Conservation (phyloP, 2,329 filamentous ascomycete genomes). For the Xylaria sp. region DNA sequence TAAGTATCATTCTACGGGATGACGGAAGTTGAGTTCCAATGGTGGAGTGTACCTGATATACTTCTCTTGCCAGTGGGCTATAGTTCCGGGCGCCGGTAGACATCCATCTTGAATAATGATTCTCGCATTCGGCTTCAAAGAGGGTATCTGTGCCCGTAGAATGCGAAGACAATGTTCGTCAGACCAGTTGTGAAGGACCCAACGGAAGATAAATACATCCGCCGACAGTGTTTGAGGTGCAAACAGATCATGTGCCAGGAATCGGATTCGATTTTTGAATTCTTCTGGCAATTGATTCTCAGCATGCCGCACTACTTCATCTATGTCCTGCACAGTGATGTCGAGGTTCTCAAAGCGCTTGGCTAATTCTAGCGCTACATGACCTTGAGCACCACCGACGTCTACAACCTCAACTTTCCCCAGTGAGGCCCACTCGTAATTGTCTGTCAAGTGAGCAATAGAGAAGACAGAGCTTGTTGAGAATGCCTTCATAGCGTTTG, state of each 20-base stretch:
- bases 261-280: too few relatives aligned
- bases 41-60: too few relatives aligned
- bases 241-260: constrained; percentile 33
- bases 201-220: constrained; percentile 50
- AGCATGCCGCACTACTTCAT: not conserved
- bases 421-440: constrained; percentile 27
- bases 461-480: not conserved
- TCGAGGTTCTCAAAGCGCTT: constrained; percentile 16
- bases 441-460: not conserved
- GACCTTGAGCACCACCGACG: constrained; percentile 36
- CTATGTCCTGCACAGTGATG: not conserved
- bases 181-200: constrained; percentile 54
- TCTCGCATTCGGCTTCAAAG: too few relatives aligned
- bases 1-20: too few relatives aligned
- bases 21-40: too few relatives aligned
- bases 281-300: too few relatives aligned
- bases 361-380: constrained; percentile 37
- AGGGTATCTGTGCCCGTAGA: constrained; percentile 44
- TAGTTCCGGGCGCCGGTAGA: too few relatives aligned
- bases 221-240: constrained; percentile 35
- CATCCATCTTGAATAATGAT: too few relatives aligned
- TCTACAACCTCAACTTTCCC: constrained; percentile 16
- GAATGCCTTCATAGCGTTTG: not conserved
- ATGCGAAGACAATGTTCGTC: constrained; percentile 44
- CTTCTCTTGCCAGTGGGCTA: too few relatives aligned